A percentile compares a stretch with the other conserved stretches of the same genome.
Evolutionary conservation across 495 filamentous ascomycete species (phyloP).

Genomic region (Hyaloscypha variabilis): DNA sequence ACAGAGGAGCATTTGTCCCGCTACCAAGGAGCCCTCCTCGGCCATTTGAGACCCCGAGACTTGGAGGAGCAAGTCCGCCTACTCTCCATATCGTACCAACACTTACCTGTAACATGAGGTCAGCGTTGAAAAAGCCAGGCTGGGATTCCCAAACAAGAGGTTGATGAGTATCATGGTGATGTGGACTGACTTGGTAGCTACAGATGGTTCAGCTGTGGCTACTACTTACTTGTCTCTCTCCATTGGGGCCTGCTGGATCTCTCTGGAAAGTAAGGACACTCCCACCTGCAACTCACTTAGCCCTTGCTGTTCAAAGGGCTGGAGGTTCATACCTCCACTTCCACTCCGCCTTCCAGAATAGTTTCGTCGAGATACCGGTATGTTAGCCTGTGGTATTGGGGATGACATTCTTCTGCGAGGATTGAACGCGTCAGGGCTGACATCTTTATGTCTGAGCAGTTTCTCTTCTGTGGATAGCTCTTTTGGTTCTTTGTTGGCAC

Average conservation of each 20-base stretch:
- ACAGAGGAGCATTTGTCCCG: slow-evolving; percentile 75
- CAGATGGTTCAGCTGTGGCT: too few relatives aligned
- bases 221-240: slow-evolving; percentile 40
- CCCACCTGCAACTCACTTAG: slow-evolving; percentile 24
- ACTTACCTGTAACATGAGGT: slow-evolving; percentile 51
- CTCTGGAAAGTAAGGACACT: slow-evolving; percentile 32
- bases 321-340: slow-evolving; percentile 21
- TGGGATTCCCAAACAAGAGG: background rate
- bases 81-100: slow-evolving; percentile 79
- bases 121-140: slow-evolving; percentile 11
- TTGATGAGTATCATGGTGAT: too few relatives aligned
- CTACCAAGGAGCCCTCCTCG: slow-evolving; percentile 64
- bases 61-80: slow-evolving; percentile 63
- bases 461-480: slow-evolving; percentile 64
- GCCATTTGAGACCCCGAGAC: slow-evolving; percentile 58
- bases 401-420: slow-evolving; percentile 43
- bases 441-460: slow-evolving; percentile 57
- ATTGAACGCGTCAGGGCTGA: slow-evolving; percentile 69
- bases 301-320: background rate
- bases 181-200: too few relatives aligned
- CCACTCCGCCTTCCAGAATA: slow-evolving; percentile 30
- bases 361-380: slow-evolving; percentile 16
- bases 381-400: slow-evolving; percentile 30
- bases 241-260: slow-evolving; percentile 22
- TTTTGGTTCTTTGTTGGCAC: slow-evolving; percentile 61